Base-by-base conservation (phyloP, 176 grass and related monocot genomes). In the Cocos nucifera region DNA sequence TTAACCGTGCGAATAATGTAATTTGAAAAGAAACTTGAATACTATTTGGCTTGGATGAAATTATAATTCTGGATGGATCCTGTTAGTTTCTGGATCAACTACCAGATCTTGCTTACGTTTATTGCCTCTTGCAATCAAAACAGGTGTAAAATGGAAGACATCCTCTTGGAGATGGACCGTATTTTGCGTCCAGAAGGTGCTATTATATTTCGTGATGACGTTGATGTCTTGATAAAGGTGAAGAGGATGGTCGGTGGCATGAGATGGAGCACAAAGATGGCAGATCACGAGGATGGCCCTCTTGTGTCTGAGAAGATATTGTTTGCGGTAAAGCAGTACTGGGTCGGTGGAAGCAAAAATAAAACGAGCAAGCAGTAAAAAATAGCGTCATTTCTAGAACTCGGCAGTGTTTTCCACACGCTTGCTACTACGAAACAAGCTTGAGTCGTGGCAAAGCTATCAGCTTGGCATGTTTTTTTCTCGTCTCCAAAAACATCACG, bases 91-190 rank as follows among this genome's bases (percentile, higher is more conserved):
- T 12, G 6, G 35, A 12, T 44, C 2, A 44, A 44, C 35, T 44
- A 3, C 2, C 10, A 56, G 1, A 56, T 19, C 5, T 19, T 58
- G 4, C 48, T 66, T 18, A 53, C 56, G 54, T 30, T 67, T 61
- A 71, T 73, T 52, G 26, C 51, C 12, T 68, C 15, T 39, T 56
- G 17, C 49, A 4, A 63, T 16, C 19, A 29, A 32, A 73, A 73
- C 80, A 95, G 86, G 74, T 89, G 86, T 76, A 77, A 89, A 49
- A 81, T 76, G 68, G 84, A 88, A 77, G 85, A 95, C 62, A 77
- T 95, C 63, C 79, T 95, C 26, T 32, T 95, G 39, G 86, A 95
- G 82, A 95, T 95, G 86, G 90, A 95, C 69, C 61, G 90, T 26
- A 86, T 95, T 35, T 78, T 95, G 69, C 78, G 90, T 9, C 82